Percentiles rank a stretch among this genome's conserved stretches.
These are phyloP conservation scores for Atkinsonella hypoxylon DNA, from an alignment of 2,329 filamentous ascomycete genomes.

Conservation along the genomic window DNA sequence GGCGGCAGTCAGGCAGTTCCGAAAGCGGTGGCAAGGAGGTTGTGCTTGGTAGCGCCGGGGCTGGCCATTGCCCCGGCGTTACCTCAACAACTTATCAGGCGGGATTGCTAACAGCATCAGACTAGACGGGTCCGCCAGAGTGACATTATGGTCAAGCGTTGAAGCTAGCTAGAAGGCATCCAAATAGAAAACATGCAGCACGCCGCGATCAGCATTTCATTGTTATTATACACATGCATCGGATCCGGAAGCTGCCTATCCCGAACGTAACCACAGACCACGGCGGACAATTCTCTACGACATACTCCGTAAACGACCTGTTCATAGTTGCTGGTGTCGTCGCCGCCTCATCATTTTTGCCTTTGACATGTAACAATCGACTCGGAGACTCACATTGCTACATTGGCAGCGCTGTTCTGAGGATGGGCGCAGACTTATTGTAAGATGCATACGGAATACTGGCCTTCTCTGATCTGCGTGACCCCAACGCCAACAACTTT, in stretches of 20 bases:
- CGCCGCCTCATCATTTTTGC: too few species aligned
- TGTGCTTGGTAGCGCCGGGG: constrained; percentile 3
- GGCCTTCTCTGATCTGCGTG: too few species aligned
- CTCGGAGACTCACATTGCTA: too few species aligned
- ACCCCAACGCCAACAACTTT: too few species aligned
- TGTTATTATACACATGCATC: background rate
- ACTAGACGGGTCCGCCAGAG: background rate
- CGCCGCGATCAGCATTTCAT: background rate
- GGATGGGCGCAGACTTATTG: too few species aligned
- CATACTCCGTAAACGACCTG: background rate
- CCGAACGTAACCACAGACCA: background rate
- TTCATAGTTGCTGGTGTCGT: background rate
- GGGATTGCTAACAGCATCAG: background rate
- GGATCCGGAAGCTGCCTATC: background rate
- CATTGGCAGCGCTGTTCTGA: too few species aligned
- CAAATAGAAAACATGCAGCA: background rate
- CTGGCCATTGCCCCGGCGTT: background rate
- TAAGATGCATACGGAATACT: too few species aligned
- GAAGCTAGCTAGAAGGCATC: background rate
- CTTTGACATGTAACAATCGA: too few species aligned
- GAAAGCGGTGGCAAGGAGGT: constrained; percentile 5
- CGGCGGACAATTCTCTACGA: background rate
- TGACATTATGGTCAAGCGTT: background rate
- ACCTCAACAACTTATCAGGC: background rate
- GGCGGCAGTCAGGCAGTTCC: constrained; percentile 1